Percentiles rank a stretch among this genome's conserved stretches.
phyloP scores from a whole-genome alignment of 2,329 filamentous ascomycete species.

The Fusarium foetens region DNA sequence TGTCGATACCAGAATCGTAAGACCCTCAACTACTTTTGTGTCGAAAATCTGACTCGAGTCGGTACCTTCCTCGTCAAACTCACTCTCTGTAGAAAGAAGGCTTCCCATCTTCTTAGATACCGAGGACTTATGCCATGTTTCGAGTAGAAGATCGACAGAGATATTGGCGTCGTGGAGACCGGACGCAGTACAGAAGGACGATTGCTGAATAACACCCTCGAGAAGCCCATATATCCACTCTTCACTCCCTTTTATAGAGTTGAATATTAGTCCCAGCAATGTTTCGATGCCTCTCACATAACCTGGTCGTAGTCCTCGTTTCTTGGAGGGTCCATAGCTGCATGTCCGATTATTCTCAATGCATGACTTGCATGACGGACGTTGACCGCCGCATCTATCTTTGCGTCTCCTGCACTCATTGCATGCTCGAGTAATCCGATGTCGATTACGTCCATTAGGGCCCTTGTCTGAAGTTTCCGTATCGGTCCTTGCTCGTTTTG shows the following conservation, averaged over 20 bases:
- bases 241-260: not conserved
- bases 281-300: slow-evolving; percentile 17
- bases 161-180: not conserved
- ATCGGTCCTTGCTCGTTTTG: slow-evolving; percentile 4
- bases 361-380: not conserved
- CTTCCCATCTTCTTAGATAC: not conserved
- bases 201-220: accelerated
- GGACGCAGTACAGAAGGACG: accelerated
- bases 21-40: not conserved
- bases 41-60: slow-evolving; percentile 6
- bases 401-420: slow-evolving; percentile 8
- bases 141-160: not conserved
- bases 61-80: not conserved
- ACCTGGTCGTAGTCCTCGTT: not conserved
- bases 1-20: not conserved
- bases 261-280: not conserved
- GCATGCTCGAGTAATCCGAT: slow-evolving; percentile 12
- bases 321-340: slow-evolving; percentile 15
- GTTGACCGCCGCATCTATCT: slow-evolving; percentile 3
- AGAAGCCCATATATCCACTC: not conserved
- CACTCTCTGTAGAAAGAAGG: not conserved
- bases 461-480: not conserved
- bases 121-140: slow-evolving; percentile 6
- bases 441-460: not conserved
- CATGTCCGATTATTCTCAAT: not conserved